Evolutionary conservation across 2,329 filamentous ascomycete species (phyloP).

Genomic region (Drechslerella dactyloides): DNA sequence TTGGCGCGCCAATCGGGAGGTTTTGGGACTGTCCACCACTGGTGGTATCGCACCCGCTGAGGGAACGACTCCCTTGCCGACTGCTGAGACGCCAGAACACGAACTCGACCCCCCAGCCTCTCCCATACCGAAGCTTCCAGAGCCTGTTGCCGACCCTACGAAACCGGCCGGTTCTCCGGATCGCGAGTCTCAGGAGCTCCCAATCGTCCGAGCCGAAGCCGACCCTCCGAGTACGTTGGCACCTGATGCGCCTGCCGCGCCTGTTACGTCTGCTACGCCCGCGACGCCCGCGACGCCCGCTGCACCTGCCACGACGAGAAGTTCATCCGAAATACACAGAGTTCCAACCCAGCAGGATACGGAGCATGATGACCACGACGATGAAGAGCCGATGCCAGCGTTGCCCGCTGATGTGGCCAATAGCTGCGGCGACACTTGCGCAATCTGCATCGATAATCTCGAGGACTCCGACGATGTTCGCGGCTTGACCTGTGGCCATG

Average conservation of each 20-base stretch:
- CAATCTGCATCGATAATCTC: constrained; percentile 91
- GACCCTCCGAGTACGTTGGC: constrained; percentile 5
- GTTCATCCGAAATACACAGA: constrained; percentile 31
- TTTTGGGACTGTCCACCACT: constrained; percentile 79
- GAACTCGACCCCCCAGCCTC: constrained; percentile 39
- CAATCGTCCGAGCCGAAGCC: constrained; percentile 15
- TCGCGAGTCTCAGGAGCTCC: constrained; percentile 21
- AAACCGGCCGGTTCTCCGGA: constrained; percentile 24
- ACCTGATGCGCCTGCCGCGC: neutral
- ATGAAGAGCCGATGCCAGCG: constrained; percentile 79
- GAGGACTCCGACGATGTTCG: constrained; percentile 96
- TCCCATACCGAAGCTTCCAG: constrained; percentile 43
- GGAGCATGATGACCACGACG: constrained; percentile 71
- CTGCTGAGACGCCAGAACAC: constrained; percentile 19
- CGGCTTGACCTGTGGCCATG: constrained; percentile 93
- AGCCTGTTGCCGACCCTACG: constrained; percentile 42
- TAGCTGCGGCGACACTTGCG: constrained; percentile 87
- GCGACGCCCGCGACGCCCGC: neutral
- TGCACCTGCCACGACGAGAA: constrained; percentile 4
- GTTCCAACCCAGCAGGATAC: constrained; percentile 54
- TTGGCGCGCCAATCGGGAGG: constrained; percentile 84
- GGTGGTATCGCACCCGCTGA: constrained; percentile 69
- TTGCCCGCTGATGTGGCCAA: constrained; percentile 80
- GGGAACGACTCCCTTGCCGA: constrained; percentile 26
- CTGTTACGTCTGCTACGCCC: too few species aligned